Evolutionary conservation across 164 flowering plant genomes (phyloP), one percentile per base, ranked within the genome.

Genomic region (Piper longum): DNA sequence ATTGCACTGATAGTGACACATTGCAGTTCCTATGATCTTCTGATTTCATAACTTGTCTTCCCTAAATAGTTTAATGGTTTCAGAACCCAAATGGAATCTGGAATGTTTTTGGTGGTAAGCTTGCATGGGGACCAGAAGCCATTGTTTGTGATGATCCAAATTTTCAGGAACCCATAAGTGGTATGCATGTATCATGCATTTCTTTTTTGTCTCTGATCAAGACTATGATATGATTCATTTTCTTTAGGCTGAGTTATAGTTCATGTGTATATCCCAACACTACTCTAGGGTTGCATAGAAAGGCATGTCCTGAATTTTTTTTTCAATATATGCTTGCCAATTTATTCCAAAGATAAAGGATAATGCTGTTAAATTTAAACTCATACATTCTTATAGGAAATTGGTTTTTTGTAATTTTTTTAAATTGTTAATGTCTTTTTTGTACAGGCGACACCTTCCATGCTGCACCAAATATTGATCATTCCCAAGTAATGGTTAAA

Each of bases 101-200:
- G 87, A 83, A 83, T 64, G 79, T 83, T 59, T 83, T 74, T 75
- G 84, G 85, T 60, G 87, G 87, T 55, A 79, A 76, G 78, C 84
- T 83, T 70, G 77, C 83, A 43, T 83, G 87, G 87, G 87, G 84
- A 39, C 85, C 84, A 59, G 85, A 81, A 72, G 87, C 87, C 65
- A 83, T 83, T 78, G 87, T 83, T 51, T 79, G 83, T 76, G 87
- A 83, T 76, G 87, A 83, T 70, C 87, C 87, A 43, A 77, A 83
- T 69, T 83, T 83, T 61, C 85, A 83, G 62, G 87, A 80, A 79
- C 73, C 86, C 86, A 63, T 82, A 64, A 82, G 77, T 73, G 86
- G 86, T 82, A 78, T 64, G 73, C 13, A 61, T 9, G 52, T 8
- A 48, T 48, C 9, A 48, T 26, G 36, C 52, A 48, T 44, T 5